Conservation (phyloP, 192 early-diverging fungal species). For the Chytriomyces sp. region DNA sequence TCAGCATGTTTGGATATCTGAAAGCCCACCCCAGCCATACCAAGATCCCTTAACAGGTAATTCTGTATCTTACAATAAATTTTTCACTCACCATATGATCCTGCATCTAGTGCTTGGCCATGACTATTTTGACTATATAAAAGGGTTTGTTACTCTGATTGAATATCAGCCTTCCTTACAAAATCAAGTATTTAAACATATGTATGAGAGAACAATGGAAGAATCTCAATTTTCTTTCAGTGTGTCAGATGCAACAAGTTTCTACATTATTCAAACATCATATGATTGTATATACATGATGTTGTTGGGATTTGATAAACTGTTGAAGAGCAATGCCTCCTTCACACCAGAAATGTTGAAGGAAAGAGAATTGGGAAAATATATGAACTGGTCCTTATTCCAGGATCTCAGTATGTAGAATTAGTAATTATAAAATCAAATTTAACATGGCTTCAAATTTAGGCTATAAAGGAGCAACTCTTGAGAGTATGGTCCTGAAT, state of each 20-base stretch:
- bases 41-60: too few species aligned
- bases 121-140: too few species aligned
- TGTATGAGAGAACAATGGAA: too few species aligned
- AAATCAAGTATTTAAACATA: too few species aligned
- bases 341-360: background rate
- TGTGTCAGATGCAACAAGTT: background rate
- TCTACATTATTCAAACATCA: background rate
- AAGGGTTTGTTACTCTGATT: too few species aligned
- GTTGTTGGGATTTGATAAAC: constrained; percentile 5
- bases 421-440: background rate
- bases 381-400: constrained; percentile 16
- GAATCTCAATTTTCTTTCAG: too few species aligned
- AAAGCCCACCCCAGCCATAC: background rate
- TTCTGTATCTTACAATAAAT: background rate
- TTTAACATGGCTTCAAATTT: background rate
- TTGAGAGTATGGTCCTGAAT: background rate
- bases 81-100: background rate
- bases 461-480: constrained; percentile 1
- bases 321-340: background rate
- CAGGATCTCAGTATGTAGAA: background rate
- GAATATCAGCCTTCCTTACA: too few species aligned
- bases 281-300: constrained; percentile 10
- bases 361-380: background rate
- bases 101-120: too few species aligned
- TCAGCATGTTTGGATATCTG: background rate